These are phyloP conservation scores for Eucalyptus brandiana DNA, from an alignment of 345 rosid species.

Conservation along the genomic window DNA sequence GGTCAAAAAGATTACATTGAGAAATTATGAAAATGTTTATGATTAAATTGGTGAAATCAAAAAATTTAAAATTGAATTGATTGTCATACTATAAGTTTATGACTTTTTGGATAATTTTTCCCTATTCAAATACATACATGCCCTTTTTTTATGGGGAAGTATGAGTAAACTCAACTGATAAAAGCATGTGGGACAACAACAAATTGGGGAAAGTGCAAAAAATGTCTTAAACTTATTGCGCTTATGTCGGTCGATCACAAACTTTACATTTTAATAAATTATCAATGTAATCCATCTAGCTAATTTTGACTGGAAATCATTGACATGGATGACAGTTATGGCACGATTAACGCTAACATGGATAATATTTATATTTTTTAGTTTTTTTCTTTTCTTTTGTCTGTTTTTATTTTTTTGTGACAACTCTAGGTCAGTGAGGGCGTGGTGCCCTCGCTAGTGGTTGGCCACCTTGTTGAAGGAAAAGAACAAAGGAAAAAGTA, in stretches of 20 bases:
- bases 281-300: not conserved
- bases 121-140: not conserved
- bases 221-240: not conserved
- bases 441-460: not conserved
- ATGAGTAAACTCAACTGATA: not conserved
- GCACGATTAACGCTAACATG: fast-evolving
- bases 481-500: not conserved
- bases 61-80: not conserved
- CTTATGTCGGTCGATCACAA: too few relatives aligned
- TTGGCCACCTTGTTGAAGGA: not conserved
- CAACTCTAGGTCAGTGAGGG: not conserved
- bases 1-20: not conserved
- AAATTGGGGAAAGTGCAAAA: not conserved
- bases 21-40: not conserved
- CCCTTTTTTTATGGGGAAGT: not conserved
- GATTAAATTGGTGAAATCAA: not conserved
- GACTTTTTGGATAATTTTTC: not conserved
- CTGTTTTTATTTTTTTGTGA: too few relatives aligned
- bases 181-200: not conserved
- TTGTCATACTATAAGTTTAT: not conserved
- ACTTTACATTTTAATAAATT: too few relatives aligned
- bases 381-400: too few relatives aligned
- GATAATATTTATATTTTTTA: too few relatives aligned
- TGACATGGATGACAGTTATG: too few relatives aligned
- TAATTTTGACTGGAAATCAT: too few relatives aligned